These are phyloP conservation scores for Asterochloris erici DNA, from an alignment of 139 green algal genomes.

Conservation along the genomic window DNA sequence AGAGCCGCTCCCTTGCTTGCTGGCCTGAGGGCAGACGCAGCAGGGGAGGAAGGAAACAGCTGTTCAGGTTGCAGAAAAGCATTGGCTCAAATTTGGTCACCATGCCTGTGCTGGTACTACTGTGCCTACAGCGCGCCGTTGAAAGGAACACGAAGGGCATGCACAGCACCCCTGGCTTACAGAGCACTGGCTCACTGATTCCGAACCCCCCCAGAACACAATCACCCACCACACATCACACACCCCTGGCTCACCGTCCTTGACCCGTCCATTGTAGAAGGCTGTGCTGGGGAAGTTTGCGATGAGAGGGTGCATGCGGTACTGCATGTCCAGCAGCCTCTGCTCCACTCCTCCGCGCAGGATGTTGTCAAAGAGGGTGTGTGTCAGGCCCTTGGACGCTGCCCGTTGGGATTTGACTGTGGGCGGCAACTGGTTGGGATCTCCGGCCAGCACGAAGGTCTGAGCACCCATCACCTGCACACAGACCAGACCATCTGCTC, in stretches of 20 bases:
- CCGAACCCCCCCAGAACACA: too few relatives aligned
- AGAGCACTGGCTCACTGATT: too few relatives aligned
- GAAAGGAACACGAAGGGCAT: too few relatives aligned
- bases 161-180: too few relatives aligned
- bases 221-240: too few relatives aligned
- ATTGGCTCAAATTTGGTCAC: too few relatives aligned
- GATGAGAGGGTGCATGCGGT: constrained; percentile 87
- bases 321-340: constrained; percentile 89
- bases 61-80: too few relatives aligned
- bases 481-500: background rate
- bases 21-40: too few relatives aligned
- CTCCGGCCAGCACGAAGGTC: constrained; percentile 86
- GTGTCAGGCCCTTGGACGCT: constrained; percentile 48
- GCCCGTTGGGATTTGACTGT: constrained; percentile 73
- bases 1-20: too few relatives aligned
- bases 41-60: too few relatives aligned
- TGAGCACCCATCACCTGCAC: constrained; percentile 69
- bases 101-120: too few relatives aligned
- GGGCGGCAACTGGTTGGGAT: constrained; percentile 86
- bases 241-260: constrained; percentile 15
- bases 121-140: too few relatives aligned
- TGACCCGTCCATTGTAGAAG: constrained; percentile 64
- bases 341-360: constrained; percentile 50
- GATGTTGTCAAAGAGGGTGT: constrained; percentile 79
- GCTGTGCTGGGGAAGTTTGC: constrained; percentile 40